phyloP scores from a whole-genome alignment of 305 asterid genomes.

The Fraxinus greggii region DNA sequence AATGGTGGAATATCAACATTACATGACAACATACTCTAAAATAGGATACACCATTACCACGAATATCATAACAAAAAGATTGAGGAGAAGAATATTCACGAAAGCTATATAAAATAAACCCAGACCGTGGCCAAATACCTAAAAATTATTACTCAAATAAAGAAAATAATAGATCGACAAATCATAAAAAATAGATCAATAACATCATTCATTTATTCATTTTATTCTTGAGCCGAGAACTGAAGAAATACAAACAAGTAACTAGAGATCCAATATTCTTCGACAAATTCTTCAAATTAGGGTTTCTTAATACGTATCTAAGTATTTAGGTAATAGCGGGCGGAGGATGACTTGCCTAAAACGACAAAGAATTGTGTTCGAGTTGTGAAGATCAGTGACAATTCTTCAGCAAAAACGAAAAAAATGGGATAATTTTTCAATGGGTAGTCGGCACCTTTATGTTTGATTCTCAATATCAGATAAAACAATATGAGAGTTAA shows the following conservation, averaged over 20 bases:
- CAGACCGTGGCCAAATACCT: not conserved
- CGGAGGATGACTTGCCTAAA: conserved; percentile 28
- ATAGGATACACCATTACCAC: not conserved
- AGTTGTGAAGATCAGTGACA: not conserved
- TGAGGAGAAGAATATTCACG: not conserved
- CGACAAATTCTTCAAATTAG: conserved; percentile 17
- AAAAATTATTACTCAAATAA: conserved; percentile 6
- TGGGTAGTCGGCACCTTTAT: conserved; percentile 2
- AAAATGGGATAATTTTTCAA: not conserved
- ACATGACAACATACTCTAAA: not conserved
- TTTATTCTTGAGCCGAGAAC: conserved; percentile 5
- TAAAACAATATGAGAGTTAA: not conserved
- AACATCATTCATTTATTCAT: not conserved
- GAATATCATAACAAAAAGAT: not conserved
- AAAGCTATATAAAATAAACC: not conserved
- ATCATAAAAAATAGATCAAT: not conserved
- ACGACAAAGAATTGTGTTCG: conserved; percentile 6
- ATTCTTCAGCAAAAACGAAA: not conserved
- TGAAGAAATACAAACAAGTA: not conserved
- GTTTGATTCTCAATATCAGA: conserved; percentile 11
- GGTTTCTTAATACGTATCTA: conserved; percentile 16
- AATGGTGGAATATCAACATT: not conserved
- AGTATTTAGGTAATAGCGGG: not conserved
- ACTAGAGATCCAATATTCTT: conserved; percentile 17
- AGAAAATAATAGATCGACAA: not conserved